These are phyloP conservation scores for Microsporum audouinii DNA, from an alignment of 2,329 filamentous ascomycete genomes.

Conservation along the genomic window DNA sequence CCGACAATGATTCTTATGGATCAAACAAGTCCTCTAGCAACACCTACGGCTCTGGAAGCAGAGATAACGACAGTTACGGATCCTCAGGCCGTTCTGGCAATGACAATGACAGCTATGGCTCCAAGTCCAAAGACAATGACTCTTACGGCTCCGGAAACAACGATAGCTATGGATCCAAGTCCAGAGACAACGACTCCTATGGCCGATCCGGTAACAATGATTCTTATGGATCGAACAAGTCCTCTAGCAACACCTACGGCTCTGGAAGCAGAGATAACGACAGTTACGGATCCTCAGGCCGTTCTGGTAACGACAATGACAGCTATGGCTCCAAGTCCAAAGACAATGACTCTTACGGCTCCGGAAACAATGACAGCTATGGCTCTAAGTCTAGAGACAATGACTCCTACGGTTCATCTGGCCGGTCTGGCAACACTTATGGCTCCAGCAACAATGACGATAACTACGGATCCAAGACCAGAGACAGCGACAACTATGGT, in stretches of 20 bases:
- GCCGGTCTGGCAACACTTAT: conserved; percentile 4
- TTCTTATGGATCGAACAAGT: conserved; percentile 1
- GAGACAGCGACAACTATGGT: conserved; percentile 1
- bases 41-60: background rate
- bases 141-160: background rate
- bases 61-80: conserved; percentile 1
- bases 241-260: background rate
- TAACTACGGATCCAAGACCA: background rate
- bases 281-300: background rate
- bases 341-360: conserved; percentile 5
- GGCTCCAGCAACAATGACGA: background rate
- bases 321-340: background rate
- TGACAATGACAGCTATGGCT: background rate
- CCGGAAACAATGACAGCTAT: background rate
- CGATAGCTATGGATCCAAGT: background rate
- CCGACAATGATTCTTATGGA: background rate
- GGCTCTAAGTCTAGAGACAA: background rate
- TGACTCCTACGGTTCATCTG: background rate
- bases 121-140: background rate
- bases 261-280: background rate
- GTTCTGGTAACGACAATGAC: conserved; percentile 1
- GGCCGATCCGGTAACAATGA: background rate
- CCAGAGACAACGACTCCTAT: conserved; percentile 2
- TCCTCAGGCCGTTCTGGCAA: background rate
- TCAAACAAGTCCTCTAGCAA: background rate